Base-by-base conservation (phyloP, 2,329 filamentous ascomycete species). In the Paecilomyces fulvus region DNA sequence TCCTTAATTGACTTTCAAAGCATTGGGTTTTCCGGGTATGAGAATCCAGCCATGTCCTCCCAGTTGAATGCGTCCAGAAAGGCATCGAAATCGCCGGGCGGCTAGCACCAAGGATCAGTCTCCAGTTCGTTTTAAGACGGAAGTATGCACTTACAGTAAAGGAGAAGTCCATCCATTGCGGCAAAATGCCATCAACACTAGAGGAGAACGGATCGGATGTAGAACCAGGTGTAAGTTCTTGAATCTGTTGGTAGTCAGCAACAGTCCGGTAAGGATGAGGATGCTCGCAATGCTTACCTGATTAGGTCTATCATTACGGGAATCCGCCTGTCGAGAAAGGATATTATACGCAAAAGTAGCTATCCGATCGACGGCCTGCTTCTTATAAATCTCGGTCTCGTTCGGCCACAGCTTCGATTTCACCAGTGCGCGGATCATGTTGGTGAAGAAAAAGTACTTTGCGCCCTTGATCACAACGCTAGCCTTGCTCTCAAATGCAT, bases 401-500 rank as follows among this genome's bases (percentile, higher is more conserved):
- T 58, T 55, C 0, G 70, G 70, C 68, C 68, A 72, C 9, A 73
- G 54, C 51, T 64, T 69, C 21, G 66, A 56, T 54, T 72, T 73
- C 30, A 70, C 70, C 3, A 73, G 52, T 6, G 69, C 66, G 7
- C 69, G 56, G 28, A 73, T 67, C 1, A 70, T 72, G 1, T 69
- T 72, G 55, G 73, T 63, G 57, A 73, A 73, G 55, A 72, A 73
- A 57, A 72, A 73, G 43, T 73, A 70, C 49, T 73, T 73, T 2
- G 70, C 70, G 1, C 71, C 71, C 54, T 73, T 73, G 55, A 70
- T 62, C 3, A 73, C 63, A 2, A 69, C 59, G 2, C 69, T 58
- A 12, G 67, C 65, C 3, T 65, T 65, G n/a, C 56, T 58, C 58
- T 73, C 70, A 6, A 73, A 60, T 12, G 64, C 64, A 12, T 64